Conservation (phyloP, 1,139 yeast species). For the Scheffersomyces insectosa region DNA sequence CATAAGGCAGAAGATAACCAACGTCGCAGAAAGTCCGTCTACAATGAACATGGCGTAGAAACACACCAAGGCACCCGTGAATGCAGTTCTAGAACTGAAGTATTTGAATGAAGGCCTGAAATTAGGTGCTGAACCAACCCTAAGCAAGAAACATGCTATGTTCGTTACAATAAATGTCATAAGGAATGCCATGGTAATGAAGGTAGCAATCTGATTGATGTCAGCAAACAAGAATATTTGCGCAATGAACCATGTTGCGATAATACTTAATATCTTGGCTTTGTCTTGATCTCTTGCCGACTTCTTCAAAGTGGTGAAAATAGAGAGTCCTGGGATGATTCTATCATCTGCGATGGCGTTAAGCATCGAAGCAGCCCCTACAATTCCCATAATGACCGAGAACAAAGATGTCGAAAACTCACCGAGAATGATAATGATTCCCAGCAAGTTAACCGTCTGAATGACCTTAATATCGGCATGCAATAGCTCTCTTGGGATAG, state of each 20-base stretch:
- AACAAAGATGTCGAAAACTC: slow-evolving; percentile 88
- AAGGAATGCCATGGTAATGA: slow-evolving; percentile 93
- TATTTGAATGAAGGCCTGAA: slow-evolving; percentile 92
- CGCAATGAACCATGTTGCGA: slow-evolving; percentile 77
- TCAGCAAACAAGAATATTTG: slow-evolving; percentile 85
- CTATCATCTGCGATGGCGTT: slow-evolving; percentile 90
- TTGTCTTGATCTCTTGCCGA: slow-evolving; percentile 50
- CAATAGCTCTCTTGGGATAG: slow-evolving; percentile 77
- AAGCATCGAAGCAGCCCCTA: slow-evolving; percentile 88
- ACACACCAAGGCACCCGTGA: slow-evolving; percentile 68
- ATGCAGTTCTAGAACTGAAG: slow-evolving; percentile 81
- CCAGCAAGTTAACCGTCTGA: slow-evolving; percentile 74
- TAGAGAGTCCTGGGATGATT: slow-evolving; percentile 71
- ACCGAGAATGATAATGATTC: slow-evolving; percentile 76
- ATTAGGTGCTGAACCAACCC: slow-evolving; percentile 92
- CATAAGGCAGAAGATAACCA: slow-evolving; percentile 65
- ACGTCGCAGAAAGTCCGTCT: slow-evolving; percentile 84
- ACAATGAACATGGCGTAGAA: slow-evolving; percentile 89
- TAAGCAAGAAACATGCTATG: slow-evolving; percentile 84
- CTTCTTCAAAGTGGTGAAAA: slow-evolving; percentile 54
- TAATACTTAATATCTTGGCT: slow-evolving; percentile 49
- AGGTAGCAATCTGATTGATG: slow-evolving; percentile 89
- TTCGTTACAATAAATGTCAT: slow-evolving; percentile 95
- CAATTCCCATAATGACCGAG: slow-evolving; percentile 91
- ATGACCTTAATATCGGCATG: slow-evolving; percentile 79